phyloP scores from a whole-genome alignment of 306 rosid genomes.

The Dryas alaskensis region DNA sequence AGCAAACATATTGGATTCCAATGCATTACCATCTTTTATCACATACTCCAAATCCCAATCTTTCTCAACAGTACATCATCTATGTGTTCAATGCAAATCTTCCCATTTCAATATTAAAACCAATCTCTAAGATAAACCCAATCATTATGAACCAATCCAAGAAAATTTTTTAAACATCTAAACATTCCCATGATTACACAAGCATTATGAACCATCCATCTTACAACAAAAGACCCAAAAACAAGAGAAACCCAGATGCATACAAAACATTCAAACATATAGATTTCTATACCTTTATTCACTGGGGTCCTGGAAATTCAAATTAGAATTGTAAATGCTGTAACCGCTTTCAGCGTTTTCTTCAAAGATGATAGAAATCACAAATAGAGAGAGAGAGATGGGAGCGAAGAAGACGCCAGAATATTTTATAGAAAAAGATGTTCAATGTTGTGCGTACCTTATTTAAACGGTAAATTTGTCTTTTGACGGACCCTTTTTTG shows the following conservation, averaged over 20 bases:
- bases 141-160: background rate
- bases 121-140: background rate
- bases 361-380: background rate
- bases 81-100: background rate
- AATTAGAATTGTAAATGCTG: background rate
- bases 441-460: background rate
- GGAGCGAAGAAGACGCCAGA: slow-evolving; percentile 15
- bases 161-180: background rate
- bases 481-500: background rate
- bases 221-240: background rate
- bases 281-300: slow-evolving; percentile 4
- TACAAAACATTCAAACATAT: background rate
- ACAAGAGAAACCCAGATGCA: slow-evolving; percentile 3
- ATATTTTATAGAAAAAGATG: background rate
- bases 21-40: background rate
- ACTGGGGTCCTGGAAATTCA: background rate
- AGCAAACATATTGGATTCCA: slow-evolving; percentile 4
- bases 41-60: background rate
- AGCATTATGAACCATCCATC: background rate
- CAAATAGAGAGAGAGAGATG: background rate
- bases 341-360: slow-evolving; percentile 9
- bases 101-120: background rate
- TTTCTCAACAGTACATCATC: background rate
- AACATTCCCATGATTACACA: background rate
- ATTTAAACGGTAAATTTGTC: slow-evolving; percentile 2